Evolutionary conservation across 805 yeast species (phyloP).

Genomic region (Wickerhamiella alocasiicola): DNA sequence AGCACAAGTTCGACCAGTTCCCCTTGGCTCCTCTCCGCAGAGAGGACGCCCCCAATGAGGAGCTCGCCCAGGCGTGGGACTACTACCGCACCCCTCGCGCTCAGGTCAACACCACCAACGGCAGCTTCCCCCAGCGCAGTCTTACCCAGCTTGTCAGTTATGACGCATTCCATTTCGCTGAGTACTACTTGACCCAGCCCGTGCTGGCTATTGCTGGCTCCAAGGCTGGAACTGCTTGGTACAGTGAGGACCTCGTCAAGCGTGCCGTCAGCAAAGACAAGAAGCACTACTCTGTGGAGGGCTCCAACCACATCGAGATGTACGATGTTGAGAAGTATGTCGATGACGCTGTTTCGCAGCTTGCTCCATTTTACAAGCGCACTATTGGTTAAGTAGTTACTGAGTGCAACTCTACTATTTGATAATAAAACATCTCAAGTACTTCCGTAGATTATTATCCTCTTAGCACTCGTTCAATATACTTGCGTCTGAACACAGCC

Average conservation of each 20-base stretch:
- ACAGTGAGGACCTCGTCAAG: conserved; percentile 1
- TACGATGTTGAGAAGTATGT: conserved; percentile 7
- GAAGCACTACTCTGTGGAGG: conserved; percentile 6
- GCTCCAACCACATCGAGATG: conserved; percentile 12
- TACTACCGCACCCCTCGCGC: conserved; percentile 14
- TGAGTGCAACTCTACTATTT: too few relatives aligned
- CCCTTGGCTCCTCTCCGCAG: not conserved
- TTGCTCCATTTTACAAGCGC: not conserved
- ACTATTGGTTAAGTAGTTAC: too few relatives aligned
- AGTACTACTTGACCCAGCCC: conserved; percentile 13
- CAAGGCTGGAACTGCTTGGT: not conserved
- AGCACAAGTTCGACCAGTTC: not conserved
- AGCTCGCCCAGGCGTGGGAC: conserved; percentile 14
- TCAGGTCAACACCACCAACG: too few relatives aligned
- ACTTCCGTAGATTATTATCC: too few relatives aligned
- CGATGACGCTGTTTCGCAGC: not conserved
- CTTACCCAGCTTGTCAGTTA: not conserved
- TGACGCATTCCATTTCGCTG: conserved; percentile 11
- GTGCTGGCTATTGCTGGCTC: conserved; percentile 12
- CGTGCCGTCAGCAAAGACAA: not conserved
- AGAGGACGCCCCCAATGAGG: conserved; percentile 6
- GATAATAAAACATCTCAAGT: too few relatives aligned
- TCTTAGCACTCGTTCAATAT: too few relatives aligned
- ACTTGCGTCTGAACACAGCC: too few relatives aligned
- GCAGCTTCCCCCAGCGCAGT: not conserved